A percentile compares a stretch with the other conserved stretches of the same genome.
phyloP scores from a whole-genome alignment of 129 eudicot species.

The Flaveria bidentis region DNA sequence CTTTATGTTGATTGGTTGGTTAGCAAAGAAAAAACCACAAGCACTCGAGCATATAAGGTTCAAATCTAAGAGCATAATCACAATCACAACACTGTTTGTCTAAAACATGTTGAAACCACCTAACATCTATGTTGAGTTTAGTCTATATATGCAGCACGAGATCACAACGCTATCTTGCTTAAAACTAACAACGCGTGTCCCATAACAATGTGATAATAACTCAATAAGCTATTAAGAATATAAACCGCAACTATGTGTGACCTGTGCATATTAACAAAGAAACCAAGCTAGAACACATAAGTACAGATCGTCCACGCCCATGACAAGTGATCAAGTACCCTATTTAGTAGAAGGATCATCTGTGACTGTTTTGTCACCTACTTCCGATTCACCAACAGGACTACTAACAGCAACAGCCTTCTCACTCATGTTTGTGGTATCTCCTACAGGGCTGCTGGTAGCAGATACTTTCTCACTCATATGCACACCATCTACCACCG shows the following conservation, averaged over 20 bases:
- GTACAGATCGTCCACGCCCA: slow-evolving; percentile 5
- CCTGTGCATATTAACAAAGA: slow-evolving; percentile 16
- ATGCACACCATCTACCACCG: background rate
- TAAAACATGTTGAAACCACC: background rate
- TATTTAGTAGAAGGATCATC: slow-evolving; percentile 24
- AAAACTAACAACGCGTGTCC: background rate
- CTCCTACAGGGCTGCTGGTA: slow-evolving; percentile 13
- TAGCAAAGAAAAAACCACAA: no score
- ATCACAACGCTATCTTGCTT: background rate
- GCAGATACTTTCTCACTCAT: slow-evolving; percentile 26
- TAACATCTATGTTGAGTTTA: background rate
- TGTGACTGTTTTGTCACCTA: background rate
- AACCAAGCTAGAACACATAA: background rate
- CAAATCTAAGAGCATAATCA: no score
- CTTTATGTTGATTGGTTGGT: no score
- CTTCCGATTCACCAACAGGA: slow-evolving; percentile 31
- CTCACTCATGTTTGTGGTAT: background rate
- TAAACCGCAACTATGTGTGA: background rate
- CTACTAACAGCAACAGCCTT: slow-evolving; percentile 6
- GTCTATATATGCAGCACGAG: background rate
- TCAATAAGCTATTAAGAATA: background rate
- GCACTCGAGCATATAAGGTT: no score
- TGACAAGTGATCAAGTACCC: background rate
- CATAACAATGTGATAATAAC: background rate
- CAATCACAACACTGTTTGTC: no score